These are phyloP conservation scores for Agaricus subrufescens DNA, from an alignment of 768 basidiomycete genomes.

Conservation along the genomic window DNA sequence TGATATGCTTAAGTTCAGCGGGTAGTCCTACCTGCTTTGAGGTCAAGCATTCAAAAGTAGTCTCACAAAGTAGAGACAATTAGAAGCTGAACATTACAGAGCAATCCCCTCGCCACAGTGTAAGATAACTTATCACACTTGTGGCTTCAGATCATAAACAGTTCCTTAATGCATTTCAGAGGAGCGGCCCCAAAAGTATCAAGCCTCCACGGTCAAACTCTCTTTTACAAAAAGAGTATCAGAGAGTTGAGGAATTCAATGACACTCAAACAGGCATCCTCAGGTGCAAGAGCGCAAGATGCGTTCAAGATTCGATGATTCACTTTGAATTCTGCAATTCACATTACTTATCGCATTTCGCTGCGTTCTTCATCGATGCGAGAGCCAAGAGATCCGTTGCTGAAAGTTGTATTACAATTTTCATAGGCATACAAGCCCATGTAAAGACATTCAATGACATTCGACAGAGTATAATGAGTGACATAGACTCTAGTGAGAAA, in stretches of 20 bases:
- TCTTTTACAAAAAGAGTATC: constrained; percentile 22
- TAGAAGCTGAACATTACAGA: constrained; percentile 3
- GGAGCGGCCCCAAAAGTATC: constrained; percentile 27
- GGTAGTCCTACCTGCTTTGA: constrained; percentile 83
- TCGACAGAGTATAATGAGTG: neutral
- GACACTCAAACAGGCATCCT: constrained; percentile 78
- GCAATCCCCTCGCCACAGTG: constrained; percentile 22
- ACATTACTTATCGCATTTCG: constrained; percentile 80
- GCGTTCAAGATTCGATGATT: constrained; percentile 83
- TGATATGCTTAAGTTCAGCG: constrained; percentile 88
- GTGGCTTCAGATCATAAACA: constrained; percentile 20
- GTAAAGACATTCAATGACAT: neutral
- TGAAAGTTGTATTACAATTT: constrained; percentile 31
- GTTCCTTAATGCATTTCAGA: constrained; percentile 44
- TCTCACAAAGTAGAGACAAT: constrained; percentile 11
- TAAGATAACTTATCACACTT: constrained; percentile 53
- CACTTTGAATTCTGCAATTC: constrained; percentile 80
- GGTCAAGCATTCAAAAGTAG: constrained; percentile 45
- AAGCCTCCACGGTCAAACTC: constrained; percentile 27
- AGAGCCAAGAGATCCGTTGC: constrained; percentile 75
- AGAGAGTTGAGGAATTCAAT: constrained; percentile 47
- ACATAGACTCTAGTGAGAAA: too few species aligned
- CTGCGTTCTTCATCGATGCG: constrained; percentile 80
- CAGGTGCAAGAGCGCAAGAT: constrained; percentile 73
- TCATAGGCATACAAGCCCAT: neutral